Conservation (phyloP, 225 moss, liverwort and hornwort species). For the Thuidium tamariscinum region DNA sequence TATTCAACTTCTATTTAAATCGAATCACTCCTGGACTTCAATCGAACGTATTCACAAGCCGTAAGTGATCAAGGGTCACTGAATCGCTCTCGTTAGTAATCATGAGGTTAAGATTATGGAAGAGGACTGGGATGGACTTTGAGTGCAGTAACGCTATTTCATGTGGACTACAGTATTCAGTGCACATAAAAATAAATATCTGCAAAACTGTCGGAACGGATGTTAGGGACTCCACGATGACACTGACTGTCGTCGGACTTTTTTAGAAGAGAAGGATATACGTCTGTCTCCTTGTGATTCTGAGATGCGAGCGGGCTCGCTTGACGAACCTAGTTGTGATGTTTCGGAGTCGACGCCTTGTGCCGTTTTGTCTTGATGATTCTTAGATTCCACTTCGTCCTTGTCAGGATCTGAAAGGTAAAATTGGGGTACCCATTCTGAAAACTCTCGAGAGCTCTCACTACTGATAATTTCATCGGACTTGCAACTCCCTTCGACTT, state of each 20-base stretch:
- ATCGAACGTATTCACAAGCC: background rate
- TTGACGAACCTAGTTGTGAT: background rate
- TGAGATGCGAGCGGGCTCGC: background rate
- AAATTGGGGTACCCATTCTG: constrained; percentile 27
- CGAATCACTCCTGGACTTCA: background rate
- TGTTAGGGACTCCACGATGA: background rate
- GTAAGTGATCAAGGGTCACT: background rate
- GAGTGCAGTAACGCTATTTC: background rate
- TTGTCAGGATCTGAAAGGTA: background rate
- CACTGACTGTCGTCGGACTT: background rate
- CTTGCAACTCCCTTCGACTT: background rate
- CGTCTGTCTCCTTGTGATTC: background rate
- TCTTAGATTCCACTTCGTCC: background rate
- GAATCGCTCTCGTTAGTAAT: background rate
- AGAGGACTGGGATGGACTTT: background rate
- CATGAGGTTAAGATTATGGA: background rate
- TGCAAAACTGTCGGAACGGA: background rate
- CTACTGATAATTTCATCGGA: background rate
- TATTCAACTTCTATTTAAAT: background rate
- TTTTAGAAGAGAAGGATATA: constrained; percentile 11
- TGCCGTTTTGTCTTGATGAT: background rate
- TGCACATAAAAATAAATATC: background rate
- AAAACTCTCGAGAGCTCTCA: background rate
- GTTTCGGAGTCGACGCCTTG: background rate
- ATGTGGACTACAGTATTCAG: background rate